Base-by-base conservation (phyloP, 1,139 yeast species). In the Ogataea hybrid region DNA sequence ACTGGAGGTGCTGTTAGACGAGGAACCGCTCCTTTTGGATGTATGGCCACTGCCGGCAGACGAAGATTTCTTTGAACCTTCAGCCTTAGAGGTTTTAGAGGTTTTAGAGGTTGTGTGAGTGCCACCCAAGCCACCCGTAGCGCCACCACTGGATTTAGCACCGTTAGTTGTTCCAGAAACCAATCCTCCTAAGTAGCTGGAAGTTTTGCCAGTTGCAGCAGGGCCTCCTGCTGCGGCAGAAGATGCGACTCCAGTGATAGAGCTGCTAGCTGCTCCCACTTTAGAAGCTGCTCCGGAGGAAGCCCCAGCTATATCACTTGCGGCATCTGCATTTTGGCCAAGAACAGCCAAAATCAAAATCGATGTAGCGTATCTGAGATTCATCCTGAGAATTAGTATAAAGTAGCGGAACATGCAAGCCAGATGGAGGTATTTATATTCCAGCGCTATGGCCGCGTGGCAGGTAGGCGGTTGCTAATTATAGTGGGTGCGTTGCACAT, bases 271-370 rank as follows among this genome's bases (percentile, higher is more conserved):
- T 23, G 27, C 12, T 4, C 12, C 27, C 10, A n/a, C 27, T 23
- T 7, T 35, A 29, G 44, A 18, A n/a, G 45, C 35, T 17, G 65
- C 46, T 16, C 52, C 57, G 27, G 47, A 51, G 7, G 51, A 53
- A 25, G 48, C 47, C 25, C 55, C 57, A 23, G 60, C 27, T 15
- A 46, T 56, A 4, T 50, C 48, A 31, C 42, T 49, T 25, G 54
- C 50, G 9, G 52, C 48, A 14, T 51, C 43, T n/a, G 30, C 33
- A n/a, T 28, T n/a, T 12, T 31, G 39, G 4, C 39, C 28, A 6
- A 35, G 18, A 7, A 47, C 14, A n/a, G 59, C 45, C 34, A 52
- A 46, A 28, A 53, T 17, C n/a, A 57, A 41, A 15, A 56, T 15
- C 11, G 50, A 15, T 10, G 39, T 32, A 3, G 46, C 18, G 8